A percentile compares a stretch with the other conserved stretches of the same genome.
phyloP scores from a whole-genome alignment of 164 flowering plant species.

The Stephania japonica region DNA sequence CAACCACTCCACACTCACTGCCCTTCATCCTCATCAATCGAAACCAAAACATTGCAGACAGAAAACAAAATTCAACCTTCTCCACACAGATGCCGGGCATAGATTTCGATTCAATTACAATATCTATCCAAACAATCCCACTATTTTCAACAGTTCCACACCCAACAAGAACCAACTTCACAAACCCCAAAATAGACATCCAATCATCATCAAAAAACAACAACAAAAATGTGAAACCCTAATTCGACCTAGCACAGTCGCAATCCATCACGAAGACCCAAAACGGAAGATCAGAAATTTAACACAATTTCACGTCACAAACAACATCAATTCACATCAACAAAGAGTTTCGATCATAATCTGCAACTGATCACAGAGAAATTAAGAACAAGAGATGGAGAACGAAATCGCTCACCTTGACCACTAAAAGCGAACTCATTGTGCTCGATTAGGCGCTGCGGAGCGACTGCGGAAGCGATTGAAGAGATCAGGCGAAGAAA shows the following conservation, averaged over 20 bases:
- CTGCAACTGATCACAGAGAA: neutral
- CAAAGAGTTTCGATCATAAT: neutral
- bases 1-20: no score
- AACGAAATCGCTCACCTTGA: constrained; percentile 33
- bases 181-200: no score
- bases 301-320: neutral
- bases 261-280: neutral
- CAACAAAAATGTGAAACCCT: no score
- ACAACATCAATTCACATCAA: neutral
- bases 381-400: neutral
- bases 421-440: constrained; percentile 37
- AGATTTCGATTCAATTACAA: no score
- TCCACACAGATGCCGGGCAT: no score
- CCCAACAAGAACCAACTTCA: no score
- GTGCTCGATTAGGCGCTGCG: neutral
- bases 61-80: no score
- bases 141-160: no score
- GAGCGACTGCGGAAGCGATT: neutral
- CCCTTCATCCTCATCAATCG: no score
- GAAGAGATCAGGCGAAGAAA: neutral
- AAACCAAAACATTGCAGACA: no score
- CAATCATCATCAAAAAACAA: no score
- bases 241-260: neutral
- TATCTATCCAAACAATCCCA: no score
- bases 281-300: neutral